phyloP scores from a whole-genome alignment of 139 green algal genomes.

The Desmodesmus armatus region DNA sequence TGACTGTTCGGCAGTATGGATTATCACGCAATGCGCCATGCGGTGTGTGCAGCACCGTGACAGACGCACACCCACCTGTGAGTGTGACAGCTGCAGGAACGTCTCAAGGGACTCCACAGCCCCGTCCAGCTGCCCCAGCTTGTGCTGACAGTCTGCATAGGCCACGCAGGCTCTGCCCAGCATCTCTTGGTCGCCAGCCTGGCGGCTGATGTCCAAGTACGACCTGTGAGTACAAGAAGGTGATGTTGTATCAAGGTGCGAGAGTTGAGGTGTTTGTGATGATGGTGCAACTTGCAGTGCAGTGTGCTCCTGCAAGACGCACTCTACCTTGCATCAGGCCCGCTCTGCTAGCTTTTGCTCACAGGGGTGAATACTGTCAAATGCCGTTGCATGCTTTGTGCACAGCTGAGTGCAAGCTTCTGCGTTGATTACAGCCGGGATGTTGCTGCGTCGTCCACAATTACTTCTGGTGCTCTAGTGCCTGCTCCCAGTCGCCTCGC shows the following conservation, averaged over 20 bases:
- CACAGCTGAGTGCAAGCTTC: neutral
- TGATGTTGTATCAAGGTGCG: too few species aligned
- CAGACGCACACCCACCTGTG: slow-evolving; percentile 29
- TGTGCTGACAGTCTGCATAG: slow-evolving; percentile 61
- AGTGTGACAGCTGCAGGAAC: slow-evolving; percentile 60
- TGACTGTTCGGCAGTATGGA: too few species aligned
- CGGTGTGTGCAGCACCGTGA: neutral
- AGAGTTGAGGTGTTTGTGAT: too few species aligned
- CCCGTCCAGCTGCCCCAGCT: slow-evolving; percentile 48
- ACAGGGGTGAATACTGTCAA: neutral
- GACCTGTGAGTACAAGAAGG: too few species aligned
- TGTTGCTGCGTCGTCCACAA: too few species aligned
- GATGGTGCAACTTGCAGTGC: too few species aligned
- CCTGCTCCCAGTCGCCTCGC: slow-evolving; percentile 55
- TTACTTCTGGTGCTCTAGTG: slow-evolving; percentile 49
- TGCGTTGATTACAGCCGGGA: neutral
- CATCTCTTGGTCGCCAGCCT: slow-evolving; percentile 58
- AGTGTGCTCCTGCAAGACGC: too few species aligned
- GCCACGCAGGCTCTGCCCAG: slow-evolving; percentile 67
- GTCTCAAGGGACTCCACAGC: slow-evolving; percentile 61
- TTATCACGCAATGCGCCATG: too few species aligned
- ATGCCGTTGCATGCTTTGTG: neutral
- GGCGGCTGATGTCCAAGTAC: slow-evolving; percentile 25
- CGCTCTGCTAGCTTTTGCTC: too few species aligned
- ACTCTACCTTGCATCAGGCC: too few species aligned